Evolutionary conservation across 202 grass and related monocot species (phyloP), one percentile per base, ranked within the genome.

Genomic region (Zizania palustris): DNA sequence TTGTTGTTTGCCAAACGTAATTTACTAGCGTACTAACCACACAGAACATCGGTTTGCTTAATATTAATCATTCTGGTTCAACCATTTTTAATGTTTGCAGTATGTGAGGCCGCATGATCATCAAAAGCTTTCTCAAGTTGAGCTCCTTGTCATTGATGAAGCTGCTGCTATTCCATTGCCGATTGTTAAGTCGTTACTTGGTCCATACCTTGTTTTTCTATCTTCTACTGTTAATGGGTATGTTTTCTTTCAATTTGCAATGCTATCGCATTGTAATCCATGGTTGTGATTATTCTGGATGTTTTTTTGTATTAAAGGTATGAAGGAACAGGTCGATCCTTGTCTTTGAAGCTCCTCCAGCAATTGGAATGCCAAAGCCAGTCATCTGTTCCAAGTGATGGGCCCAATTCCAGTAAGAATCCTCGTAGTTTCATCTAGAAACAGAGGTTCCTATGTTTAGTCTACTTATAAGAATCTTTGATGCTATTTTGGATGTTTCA

Each of bases 161-260:
- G 96, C 96, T 83, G 96, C 91, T 56, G 96, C 96, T 22, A 99
- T 99, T 92, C 96, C 96, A 54, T 78, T 99, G 53, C 96, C 96
- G 13, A 89, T 93, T 79, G 92, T 99, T 50, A 99, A 90, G 71
- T 83, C 96, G 49, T 88, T 99, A 85, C 91, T 99, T 64, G 96
- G 96, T 56, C 89, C 96, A 73, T 95, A 99, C 82, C 89, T 99
- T 64, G 92, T 99, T 73, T 99, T 99, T 45, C 45, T 95, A 11
- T 90, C 96, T 65, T 99, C 96, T n/a, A 99, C 96, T 63, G 87
- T 99, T 65, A 99, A 99, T 71, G 92, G 96, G 91, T 97, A 97
- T 84, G 84, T 67, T 74, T 85, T 6, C 46, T 72, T 80, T 85
- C 53, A 20, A 28, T 81, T 61, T 71, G 44, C 76, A 74, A 66